Conservation (phyloP, 2,329 filamentous ascomycete species). For the Colletotrichum tanaceti region DNA sequence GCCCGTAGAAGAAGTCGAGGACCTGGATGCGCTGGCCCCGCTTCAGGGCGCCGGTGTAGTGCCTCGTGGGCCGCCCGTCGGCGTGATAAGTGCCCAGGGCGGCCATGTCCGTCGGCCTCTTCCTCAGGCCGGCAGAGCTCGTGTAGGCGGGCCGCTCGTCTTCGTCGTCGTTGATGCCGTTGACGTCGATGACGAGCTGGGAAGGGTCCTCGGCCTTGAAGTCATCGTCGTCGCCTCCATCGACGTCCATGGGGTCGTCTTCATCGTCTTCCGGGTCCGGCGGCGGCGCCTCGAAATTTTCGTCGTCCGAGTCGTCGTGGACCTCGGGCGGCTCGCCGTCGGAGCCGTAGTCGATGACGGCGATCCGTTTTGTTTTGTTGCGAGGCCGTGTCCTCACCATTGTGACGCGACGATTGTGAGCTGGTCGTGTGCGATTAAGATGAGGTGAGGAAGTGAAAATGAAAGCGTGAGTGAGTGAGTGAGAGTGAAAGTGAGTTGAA, state of each 20-base stretch:
- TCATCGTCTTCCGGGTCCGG: constrained; percentile 46
- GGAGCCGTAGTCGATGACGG: constrained; percentile 33
- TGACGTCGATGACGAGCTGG: constrained; percentile 43
- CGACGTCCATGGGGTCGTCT: constrained; percentile 46
- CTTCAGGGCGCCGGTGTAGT: constrained; percentile 53
- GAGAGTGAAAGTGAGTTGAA: constrained; percentile 12
- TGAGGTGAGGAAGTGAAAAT: not conserved
- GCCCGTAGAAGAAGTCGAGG: constrained; percentile 45
- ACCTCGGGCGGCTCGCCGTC: constrained; percentile 31
- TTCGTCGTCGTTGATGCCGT: constrained; percentile 45
- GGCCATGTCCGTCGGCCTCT: constrained; percentile 27
- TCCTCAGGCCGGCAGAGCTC: constrained; percentile 43
- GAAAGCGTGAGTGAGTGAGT: not conserved
- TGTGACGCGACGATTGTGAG: too few relatives aligned
- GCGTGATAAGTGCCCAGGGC: constrained; percentile 38
- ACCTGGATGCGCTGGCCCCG: constrained; percentile 42
- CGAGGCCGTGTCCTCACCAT: constrained; percentile 35
- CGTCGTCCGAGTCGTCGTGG: constrained; percentile 43
- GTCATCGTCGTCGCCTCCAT: constrained; percentile 50
- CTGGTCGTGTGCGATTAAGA: not conserved
- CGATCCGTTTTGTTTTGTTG: constrained; percentile 28
- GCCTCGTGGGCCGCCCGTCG: constrained; percentile 45
- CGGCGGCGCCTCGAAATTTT: constrained; percentile 39
- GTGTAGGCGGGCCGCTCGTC: constrained; percentile 46
- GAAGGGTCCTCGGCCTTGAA: constrained; percentile 48